Percentiles rank a stretch among this genome's conserved stretches.
phyloP scores from a whole-genome alignment of 495 filamentous ascomycete genomes.

The Daldinia loculata region DNA sequence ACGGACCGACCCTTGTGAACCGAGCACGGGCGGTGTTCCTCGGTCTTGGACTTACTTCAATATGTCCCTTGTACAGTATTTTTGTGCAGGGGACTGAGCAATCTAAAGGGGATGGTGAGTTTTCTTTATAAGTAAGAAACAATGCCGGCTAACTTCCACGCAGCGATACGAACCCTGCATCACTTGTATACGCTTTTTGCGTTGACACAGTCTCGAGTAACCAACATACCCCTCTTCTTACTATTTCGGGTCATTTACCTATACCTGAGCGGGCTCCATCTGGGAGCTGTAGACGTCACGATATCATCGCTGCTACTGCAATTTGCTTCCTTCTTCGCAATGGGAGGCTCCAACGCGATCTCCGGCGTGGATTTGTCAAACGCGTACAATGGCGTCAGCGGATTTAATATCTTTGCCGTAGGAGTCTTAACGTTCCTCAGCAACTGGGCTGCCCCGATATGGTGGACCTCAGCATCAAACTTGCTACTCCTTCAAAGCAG shows the following conservation, averaged over 20 bases:
- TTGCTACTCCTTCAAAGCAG: conserved; percentile 60
- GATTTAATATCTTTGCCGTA: conserved; percentile 72
- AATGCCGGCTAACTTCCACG: conserved; percentile 24
- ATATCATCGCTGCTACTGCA: conserved; percentile 73
- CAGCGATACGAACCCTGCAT: conserved; percentile 62
- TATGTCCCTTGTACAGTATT: conserved; percentile 48
- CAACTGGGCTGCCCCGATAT: conserved; percentile 93
- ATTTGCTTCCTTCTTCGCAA: conserved; percentile 85
- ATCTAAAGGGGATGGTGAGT: conserved; percentile 43
- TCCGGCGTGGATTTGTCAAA: conserved; percentile 85
- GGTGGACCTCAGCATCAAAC: conserved; percentile 74
- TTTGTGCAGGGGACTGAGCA: conserved; percentile 31
- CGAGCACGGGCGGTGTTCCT: conserved; percentile 63
- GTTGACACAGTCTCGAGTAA: conserved; percentile 82
- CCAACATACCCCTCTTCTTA: conserved; percentile 85
- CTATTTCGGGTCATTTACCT: conserved; percentile 69
- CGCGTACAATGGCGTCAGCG: conserved; percentile 82
- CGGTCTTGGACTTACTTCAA: conserved; percentile 57
- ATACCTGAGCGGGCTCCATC: conserved; percentile 57
- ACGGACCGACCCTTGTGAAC: conserved; percentile 57
- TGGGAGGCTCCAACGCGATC: conserved; percentile 91
- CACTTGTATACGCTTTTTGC: conserved; percentile 79
- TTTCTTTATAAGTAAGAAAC: neutral
- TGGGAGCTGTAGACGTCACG: conserved; percentile 65
- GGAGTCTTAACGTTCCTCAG: conserved; percentile 82